A percentile compares a stretch with the other conserved stretches of the same genome.
Conservation (phyloP, 352 stramenopile species). For the Globisporangium sylvaticum region DNA sequence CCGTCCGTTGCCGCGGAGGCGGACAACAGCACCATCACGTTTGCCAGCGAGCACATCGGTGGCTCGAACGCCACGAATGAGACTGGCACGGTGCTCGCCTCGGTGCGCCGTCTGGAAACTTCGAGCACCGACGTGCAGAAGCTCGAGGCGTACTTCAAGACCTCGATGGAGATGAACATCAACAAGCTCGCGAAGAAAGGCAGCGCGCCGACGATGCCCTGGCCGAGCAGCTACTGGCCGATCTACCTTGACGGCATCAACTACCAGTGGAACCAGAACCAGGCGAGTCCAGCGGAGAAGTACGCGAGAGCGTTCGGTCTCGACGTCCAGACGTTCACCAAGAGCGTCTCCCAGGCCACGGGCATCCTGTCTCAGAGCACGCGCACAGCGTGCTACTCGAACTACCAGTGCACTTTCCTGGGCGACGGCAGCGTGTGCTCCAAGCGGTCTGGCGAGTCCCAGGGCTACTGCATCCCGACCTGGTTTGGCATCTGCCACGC, state of each 20-base stretch:
- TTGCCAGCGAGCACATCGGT: conserved; percentile 8
- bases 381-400: conserved; percentile 14
- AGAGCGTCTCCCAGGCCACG: conserved; percentile 21
- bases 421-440: conserved; percentile 29
- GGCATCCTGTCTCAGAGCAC: conserved; percentile 20
- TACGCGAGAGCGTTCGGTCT: conserved; percentile 45
- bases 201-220: conserved; percentile 26
- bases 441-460: conserved; percentile 3
- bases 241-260: conserved; percentile 66
- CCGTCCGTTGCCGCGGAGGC: background rate
- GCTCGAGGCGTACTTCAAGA: conserved; percentile 32
- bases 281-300: conserved; percentile 33
- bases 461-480: conserved; percentile 41
- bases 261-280: conserved; percentile 28
- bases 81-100: conserved; percentile 5
- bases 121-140: conserved; percentile 31
- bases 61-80: background rate
- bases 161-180: conserved; percentile 26
- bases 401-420: conserved; percentile 26
- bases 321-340: conserved; percentile 23
- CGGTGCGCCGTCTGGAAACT: conserved; percentile 17
- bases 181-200: conserved; percentile 23
- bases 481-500: conserved; percentile 61
- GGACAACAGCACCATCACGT: conserved; percentile 13
- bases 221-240: conserved; percentile 60